A percentile compares a stretch with the other conserved stretches of the same genome.
Conservation (phyloP, 2,329 filamentous ascomycete genomes). For the Fusarium sp. region DNA sequence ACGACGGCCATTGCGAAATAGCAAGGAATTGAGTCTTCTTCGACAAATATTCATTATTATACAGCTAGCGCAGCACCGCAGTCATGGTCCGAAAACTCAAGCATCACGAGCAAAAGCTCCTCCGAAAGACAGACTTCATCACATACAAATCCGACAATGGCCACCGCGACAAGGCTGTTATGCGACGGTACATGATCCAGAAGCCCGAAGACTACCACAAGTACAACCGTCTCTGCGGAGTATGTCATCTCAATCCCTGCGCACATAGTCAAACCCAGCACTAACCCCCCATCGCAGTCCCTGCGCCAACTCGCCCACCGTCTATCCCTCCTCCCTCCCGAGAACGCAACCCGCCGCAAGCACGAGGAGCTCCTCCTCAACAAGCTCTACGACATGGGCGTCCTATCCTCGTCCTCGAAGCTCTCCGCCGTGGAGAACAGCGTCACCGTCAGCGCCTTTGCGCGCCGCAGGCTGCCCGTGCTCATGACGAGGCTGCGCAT, state of each 20-base stretch:
- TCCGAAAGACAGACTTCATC: slow-evolving; percentile 93
- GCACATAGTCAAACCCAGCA: slow-evolving; percentile 21
- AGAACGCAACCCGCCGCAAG: slow-evolving; percentile 81
- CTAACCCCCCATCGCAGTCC: slow-evolving; percentile 60
- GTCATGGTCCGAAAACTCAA: slow-evolving; percentile 96
- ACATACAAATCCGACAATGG: slow-evolving; percentile 89
- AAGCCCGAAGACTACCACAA: slow-evolving; percentile 86
- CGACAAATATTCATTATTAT: not conserved
- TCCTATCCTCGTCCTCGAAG: slow-evolving; percentile 80
- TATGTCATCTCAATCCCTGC: slow-evolving; percentile 52
- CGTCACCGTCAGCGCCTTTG: slow-evolving; percentile 90
- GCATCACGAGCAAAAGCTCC: slow-evolving; percentile 94
- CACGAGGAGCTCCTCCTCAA: slow-evolving; percentile 88
- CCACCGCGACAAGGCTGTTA: slow-evolving; percentile 83
- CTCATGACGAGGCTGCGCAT: slow-evolving; percentile 92
- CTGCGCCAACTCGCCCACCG: slow-evolving; percentile 90
- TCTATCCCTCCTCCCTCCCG: slow-evolving; percentile 82
- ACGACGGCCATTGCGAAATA: not conserved
- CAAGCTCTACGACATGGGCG: slow-evolving; percentile 93
- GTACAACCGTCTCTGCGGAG: slow-evolving; percentile 74
- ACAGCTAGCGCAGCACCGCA: slow-evolving; percentile 16
- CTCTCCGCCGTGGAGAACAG: slow-evolving; percentile 87
- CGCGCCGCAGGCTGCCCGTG: slow-evolving; percentile 83
- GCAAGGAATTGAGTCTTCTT: not conserved
- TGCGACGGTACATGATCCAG: slow-evolving; percentile 89